These are phyloP conservation scores for Naganishia onofrii DNA, from an alignment of 768 basidiomycete genomes.

Conservation along the genomic window DNA sequence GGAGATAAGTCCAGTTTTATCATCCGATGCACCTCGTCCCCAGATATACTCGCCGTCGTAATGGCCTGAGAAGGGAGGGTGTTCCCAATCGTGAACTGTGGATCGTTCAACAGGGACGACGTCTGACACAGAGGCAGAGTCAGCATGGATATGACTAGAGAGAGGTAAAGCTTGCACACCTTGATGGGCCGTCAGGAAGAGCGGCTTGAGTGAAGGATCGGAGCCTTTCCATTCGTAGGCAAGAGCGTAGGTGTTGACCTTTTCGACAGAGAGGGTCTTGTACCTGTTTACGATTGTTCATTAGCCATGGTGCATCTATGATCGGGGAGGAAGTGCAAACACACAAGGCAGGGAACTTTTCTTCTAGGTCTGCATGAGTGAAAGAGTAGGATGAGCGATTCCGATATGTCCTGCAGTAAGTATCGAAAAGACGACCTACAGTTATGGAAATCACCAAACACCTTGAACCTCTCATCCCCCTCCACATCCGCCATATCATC, in stretches of 20 bases:
- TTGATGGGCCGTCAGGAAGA: slow-evolving; percentile 56
- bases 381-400: neutral
- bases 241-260: slow-evolving; percentile 72
- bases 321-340: slow-evolving; percentile 29
- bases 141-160: neutral
- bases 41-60: slow-evolving; percentile 45
- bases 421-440: slow-evolving; percentile 36
- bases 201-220: slow-evolving; percentile 63
- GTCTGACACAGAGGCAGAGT: slow-evolving; percentile 31
- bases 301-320: neutral
- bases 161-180: slow-evolving; percentile 30
- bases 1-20: slow-evolving; percentile 49
- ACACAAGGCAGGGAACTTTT: slow-evolving; percentile 65
- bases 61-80: slow-evolving; percentile 43
- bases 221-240: slow-evolving; percentile 70
- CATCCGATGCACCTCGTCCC: slow-evolving; percentile 48
- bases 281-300: slow-evolving; percentile 55
- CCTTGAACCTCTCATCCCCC: slow-evolving; percentile 43
- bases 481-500: slow-evolving; percentile 46
- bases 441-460: slow-evolving; percentile 40
- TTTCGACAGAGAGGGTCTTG: slow-evolving; percentile 61
- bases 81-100: slow-evolving; percentile 39
- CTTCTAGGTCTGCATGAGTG: slow-evolving; percentile 53
- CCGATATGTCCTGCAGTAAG: neutral
- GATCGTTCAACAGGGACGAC: slow-evolving; percentile 47